Base-by-base conservation (phyloP, 2,329 filamentous ascomycete genomes). In the Pestalotiopsis sp. region DNA sequence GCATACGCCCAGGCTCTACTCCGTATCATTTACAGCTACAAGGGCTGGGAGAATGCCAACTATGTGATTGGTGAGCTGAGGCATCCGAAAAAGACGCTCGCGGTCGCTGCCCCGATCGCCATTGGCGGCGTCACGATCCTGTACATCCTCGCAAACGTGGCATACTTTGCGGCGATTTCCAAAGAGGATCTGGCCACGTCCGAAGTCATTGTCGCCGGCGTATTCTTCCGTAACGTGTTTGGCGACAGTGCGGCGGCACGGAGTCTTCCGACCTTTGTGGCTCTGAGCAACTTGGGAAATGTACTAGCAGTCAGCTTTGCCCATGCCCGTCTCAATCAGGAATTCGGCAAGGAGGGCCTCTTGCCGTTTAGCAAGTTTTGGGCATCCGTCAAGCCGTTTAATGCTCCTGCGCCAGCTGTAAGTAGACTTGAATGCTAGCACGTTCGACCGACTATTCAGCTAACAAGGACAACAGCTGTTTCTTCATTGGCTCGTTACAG, bases 341-440 rank as follows among this genome's bases (percentile, higher is more conserved):
- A 93, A 76, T 81, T 93, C 59, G 91, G 88, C 0, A 92, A 91
- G 74, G 91, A 93, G 74, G 90, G 90, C 0, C 81, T 93, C 4
- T 74, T 93, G 14, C 91, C 91, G 0, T 91, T 86, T 67, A 89
- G 88, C 69, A 83, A 84, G 2, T 87, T 93, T 76, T 93, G 89
- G 88, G 91, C 91, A 0, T 92, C 89, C 3, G 91, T 90, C 74
- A 88, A 86, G 78, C 91, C 91, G 0, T 91, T 90, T 70, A 88
- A 90, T 67, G 86, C 91, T 0, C 91, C 91, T 0, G 84, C 88
- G n/a, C 81, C 88, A 6, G 80, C 85, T 12, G 82, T 84, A 78
- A 73, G 80, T 79, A 39, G 20, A 9, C 6, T 7, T 7, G 11
- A 17, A 9, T 13, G 12, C 0, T 27, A 41, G 2, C 60, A n/a